A percentile compares a stretch with the other conserved stretches of the same genome.
Evolutionary conservation across 202 grass and related monocot species (phyloP).

Genomic region (Musa balbisiana): DNA sequence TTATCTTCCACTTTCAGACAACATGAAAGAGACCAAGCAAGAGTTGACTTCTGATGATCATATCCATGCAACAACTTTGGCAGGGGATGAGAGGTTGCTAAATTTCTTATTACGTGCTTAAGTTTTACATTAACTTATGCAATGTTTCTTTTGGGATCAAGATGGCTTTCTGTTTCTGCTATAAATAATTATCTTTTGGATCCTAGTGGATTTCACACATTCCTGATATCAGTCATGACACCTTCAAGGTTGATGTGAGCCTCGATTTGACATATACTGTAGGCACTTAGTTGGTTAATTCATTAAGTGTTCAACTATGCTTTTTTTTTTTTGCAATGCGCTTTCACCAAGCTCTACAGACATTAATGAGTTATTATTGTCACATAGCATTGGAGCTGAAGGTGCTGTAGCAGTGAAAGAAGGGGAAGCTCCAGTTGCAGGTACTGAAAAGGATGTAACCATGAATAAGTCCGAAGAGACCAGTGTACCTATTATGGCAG

Average conservation of each 20-base stretch:
- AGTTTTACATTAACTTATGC: neutral
- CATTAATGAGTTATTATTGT: constrained; percentile 8
- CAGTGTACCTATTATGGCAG: constrained; percentile 47
- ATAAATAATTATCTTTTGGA: neutral
- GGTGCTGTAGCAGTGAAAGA: constrained; percentile 18
- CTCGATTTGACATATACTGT: neutral
- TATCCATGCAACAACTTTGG: neutral
- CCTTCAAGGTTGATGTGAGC: neutral
- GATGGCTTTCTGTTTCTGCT: neutral
- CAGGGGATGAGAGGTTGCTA: constrained; percentile 17
- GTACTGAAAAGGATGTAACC: constrained; percentile 9
- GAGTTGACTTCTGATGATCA: constrained; percentile 1
- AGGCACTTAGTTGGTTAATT: neutral
- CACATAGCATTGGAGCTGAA: constrained; percentile 21
- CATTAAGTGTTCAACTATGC: neutral
- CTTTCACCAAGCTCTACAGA: neutral
- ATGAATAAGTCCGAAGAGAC: constrained; percentile 22
- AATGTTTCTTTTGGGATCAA: neutral
- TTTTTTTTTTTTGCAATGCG: neutral
- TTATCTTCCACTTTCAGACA: constrained; percentile 26
- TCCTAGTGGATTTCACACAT: neutral
- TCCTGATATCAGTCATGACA: neutral
- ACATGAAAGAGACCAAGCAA: constrained; percentile 32
- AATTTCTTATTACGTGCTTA: neutral
- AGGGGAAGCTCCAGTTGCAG: constrained; percentile 10